Percentiles rank a stretch among this genome's conserved stretches.
Evolutionary conservation across 352 stramenopile genomes (phyloP).

Genomic region (Phytophthora macrochlamydospora): DNA sequence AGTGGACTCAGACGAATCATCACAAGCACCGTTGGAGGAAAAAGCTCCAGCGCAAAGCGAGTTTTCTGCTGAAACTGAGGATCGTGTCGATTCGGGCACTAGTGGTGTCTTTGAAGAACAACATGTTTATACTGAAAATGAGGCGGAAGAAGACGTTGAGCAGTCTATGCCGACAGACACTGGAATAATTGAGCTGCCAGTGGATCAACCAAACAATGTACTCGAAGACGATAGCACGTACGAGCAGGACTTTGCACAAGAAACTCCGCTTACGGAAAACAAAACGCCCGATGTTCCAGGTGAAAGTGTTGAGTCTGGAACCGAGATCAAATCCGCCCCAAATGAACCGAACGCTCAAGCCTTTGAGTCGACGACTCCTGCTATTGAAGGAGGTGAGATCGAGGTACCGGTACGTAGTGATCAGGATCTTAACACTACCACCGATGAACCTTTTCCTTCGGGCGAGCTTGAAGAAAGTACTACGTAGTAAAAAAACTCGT

Average conservation of each 20-base stretch:
- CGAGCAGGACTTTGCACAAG: constrained; percentile 25
- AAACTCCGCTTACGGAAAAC: constrained; percentile 12
- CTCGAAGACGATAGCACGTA: constrained; percentile 13
- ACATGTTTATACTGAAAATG: neutral
- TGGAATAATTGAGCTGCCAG: neutral
- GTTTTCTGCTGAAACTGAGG: neutral
- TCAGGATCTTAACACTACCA: no score
- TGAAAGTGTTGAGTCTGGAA: neutral
- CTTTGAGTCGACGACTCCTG: no score
- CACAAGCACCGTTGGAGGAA: constrained; percentile 2
- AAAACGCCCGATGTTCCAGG: neutral
- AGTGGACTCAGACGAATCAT: neutral
- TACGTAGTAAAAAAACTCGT: no score
- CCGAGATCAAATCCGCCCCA: no score
- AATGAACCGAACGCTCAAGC: no score
- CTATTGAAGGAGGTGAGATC: no score
- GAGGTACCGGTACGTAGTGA: no score
- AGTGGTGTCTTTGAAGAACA: neutral
- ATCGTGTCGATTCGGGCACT: neutral
- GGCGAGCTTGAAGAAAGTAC: no score
- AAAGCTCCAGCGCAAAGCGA: neutral
- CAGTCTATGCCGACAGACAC: neutral
- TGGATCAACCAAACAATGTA: constrained; percentile 3
- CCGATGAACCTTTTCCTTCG: no score
- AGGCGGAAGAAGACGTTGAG: neutral